Evolutionary conservation across 371 early-diverging fungal genomes (phyloP).

Genomic region (Hamiltosporidium magnivora): DNA sequence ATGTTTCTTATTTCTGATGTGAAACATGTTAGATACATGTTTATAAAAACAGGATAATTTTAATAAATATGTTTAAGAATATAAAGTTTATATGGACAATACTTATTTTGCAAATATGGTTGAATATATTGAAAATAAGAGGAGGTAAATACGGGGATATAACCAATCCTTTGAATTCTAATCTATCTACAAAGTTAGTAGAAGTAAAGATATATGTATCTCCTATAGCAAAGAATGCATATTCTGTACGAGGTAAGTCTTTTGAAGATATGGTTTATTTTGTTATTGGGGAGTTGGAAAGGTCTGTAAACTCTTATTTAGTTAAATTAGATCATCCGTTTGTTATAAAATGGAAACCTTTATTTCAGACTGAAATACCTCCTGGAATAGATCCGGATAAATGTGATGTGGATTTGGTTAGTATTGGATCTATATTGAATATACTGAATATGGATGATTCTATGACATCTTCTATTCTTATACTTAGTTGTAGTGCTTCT

Average conservation of each 20-base stretch:
- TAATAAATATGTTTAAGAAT: too few species aligned
- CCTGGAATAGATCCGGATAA: constrained; percentile 8
- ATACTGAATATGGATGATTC: constrained; percentile 1
- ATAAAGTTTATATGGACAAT: too few species aligned
- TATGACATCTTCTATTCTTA: background rate
- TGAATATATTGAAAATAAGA: too few species aligned
- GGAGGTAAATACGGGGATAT: too few species aligned
- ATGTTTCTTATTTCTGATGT: too few species aligned
- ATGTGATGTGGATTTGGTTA: constrained; percentile 1
- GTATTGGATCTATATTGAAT: constrained; percentile 1
- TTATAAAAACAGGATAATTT: too few species aligned
- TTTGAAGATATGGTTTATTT: background rate
- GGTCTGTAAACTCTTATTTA: background rate
- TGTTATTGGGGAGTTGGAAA: constrained; percentile 1
- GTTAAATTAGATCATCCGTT: background rate
- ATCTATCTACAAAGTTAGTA: background rate
- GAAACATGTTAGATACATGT: too few species aligned
- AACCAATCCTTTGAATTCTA: too few species aligned
- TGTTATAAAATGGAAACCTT: constrained; percentile 4
- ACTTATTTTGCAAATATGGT: too few species aligned
- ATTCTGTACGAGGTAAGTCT: background rate
- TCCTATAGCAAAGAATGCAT: background rate
- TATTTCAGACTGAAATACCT: constrained; percentile 5
- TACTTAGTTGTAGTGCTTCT: constrained; percentile 1
- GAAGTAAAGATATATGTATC: constrained; percentile 2